Base-by-base conservation (phyloP, 148 eudicot genomes). In the Diospyros kaki region DNA sequence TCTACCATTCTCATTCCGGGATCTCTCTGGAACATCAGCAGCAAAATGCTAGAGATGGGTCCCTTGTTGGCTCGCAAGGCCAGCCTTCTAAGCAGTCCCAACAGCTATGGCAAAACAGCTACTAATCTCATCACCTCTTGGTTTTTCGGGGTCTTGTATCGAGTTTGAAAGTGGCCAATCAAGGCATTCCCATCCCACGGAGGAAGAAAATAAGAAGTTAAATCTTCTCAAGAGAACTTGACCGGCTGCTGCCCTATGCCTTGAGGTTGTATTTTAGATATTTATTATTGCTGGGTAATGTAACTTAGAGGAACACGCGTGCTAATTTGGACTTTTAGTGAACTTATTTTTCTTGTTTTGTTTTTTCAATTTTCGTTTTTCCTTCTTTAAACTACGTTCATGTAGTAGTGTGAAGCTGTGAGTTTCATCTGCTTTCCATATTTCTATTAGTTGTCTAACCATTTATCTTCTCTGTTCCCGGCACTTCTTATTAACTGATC, bases 51-150 rank as follows among this genome's bases (percentile, higher is more conserved):
- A 83, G 98, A 82, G 98, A 91, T 10, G 90, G 84, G 5, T 80
- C 93, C 66, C 86, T 80, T 40, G 81, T 82, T 12, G 83, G 88
- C 64, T 76, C 92, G 51, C 98, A 90, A 72, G 92, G 86, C 14
- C 94, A 91, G 77, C 89, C 82, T 75, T 80, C 84, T 2, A 91
- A 91, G 88, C 97, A 87, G 83, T 85, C 88, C 64, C 97, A 94
- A 74, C 92, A 91, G 74, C 41, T 92, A 72, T 90, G 97, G 95
- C 93, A 89, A 81, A 89, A 85, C 83, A 80, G 84, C 83, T 90
- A 91, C 92, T 94, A 80, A 88, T 88, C 81, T 40, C 72, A 50
- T 73, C 28, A 10, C 77, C 64, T 50, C 71, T 59, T 46, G 82
- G 72, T 77, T 87, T 87, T 83, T 81, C 83, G 79, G 89, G 88